A percentile compares a stretch with the other conserved stretches of the same genome.
These are phyloP conservation scores for Penicillium janthinellum DNA, from an alignment of 2,329 filamentous ascomycete species.

Conservation along the genomic window DNA sequence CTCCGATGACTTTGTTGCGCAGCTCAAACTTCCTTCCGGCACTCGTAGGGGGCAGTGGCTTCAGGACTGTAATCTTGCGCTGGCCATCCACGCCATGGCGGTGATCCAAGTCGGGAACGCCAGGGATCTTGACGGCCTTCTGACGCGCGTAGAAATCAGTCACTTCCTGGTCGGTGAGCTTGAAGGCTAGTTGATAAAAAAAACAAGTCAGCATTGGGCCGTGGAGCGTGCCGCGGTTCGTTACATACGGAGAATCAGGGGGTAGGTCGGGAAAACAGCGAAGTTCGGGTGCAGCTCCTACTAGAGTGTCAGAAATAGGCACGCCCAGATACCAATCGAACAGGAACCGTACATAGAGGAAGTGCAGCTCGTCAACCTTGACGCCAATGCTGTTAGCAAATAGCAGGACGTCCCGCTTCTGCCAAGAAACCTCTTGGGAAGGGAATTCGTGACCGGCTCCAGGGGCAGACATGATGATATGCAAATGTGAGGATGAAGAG, in stretches of 20 bases:
- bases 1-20: slow-evolving; percentile 75
- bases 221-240: background rate
- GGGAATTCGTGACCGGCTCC: slow-evolving; percentile 79
- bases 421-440: slow-evolving; percentile 73
- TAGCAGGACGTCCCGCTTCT: slow-evolving; percentile 83
- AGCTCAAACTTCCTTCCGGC: slow-evolving; percentile 74
- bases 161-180: slow-evolving; percentile 72
- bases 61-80: slow-evolving; percentile 75
- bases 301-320: slow-evolving; percentile 4
- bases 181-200: slow-evolving; percentile 62
- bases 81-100: slow-evolving; percentile 79
- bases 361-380: slow-evolving; percentile 85
- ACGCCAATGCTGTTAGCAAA: slow-evolving; percentile 89
- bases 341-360: slow-evolving; percentile 72
- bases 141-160: slow-evolving; percentile 80
- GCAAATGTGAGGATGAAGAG: background rate
- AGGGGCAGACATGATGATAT: slow-evolving; percentile 49
- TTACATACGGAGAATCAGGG: slow-evolving; percentile 71
- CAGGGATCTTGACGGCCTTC: slow-evolving; percentile 67
- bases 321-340: background rate
- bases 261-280: slow-evolving; percentile 84
- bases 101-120: slow-evolving; percentile 74
- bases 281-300: slow-evolving; percentile 88
- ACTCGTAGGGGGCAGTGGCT: slow-evolving; percentile 71
- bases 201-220: slow-evolving; percentile 38